Base-by-base conservation (phyloP, 768 basidiomycete species). In the Lentinula sp. region DNA sequence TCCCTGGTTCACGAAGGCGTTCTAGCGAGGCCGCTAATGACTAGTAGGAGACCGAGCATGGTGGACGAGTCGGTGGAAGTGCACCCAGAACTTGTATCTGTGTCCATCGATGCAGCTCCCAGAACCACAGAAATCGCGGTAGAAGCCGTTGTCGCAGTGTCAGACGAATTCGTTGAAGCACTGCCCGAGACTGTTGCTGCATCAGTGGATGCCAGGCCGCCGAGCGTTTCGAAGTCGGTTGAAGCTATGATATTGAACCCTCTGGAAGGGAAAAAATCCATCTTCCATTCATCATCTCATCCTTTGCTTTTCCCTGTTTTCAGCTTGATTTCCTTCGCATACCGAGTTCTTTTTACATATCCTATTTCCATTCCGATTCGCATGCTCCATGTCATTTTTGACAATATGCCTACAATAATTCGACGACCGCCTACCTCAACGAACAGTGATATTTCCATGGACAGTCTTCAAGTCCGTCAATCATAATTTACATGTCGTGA, bases 101-200 rank as follows among this genome's bases (percentile, higher is more conserved):
- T 75, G 20, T 79, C 75, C 32, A 73, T 86, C 59, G 85, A 85
- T 62, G 85, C 86, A 6, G 76, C 74, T 16, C 86, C 85, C 4
- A 68, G 69, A 28, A 74, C 76, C 28, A 70, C 73, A 13, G 81
- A 81, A 39, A 73, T 69, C 16, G 76, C 68, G n/a, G 75, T 85
- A 39, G 79, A 82, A 42, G 81, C 81, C 41, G 74, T 73, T 10
- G 73, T 74, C 1, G 62, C 41, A 15, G 54, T 61, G 15, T 32
- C 39, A 9, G 54, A 60, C 16, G 23, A 62, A 37, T 59, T 55
- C 16, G 60, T 66, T 9, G 51, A 43, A 16, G 58, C 61, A 39
- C 28, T 45, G 42, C 51, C 57, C 15, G 28, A 48, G 28, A 56
- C 55, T 18, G 32, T 37, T 20, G 13, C 57, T 2, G 32, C 33